Percentiles rank a stretch among this genome's conserved stretches.
Evolutionary conservation across 2,329 filamentous ascomycete species (phyloP).

Genomic region (Pleomassaria siparia): DNA sequence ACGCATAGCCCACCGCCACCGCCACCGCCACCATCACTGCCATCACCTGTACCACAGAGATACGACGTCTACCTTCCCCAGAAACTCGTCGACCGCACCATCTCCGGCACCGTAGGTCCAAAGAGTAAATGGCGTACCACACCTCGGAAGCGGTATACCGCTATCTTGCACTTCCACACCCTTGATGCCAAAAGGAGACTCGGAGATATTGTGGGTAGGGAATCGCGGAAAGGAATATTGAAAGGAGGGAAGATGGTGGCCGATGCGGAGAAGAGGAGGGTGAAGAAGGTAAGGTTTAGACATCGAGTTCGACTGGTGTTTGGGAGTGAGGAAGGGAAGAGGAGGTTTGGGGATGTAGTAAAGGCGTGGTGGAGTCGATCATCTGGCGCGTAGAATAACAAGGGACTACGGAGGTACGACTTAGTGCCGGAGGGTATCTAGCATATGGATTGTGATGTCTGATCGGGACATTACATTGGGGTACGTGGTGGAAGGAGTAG

Average conservation of each 20-base stretch:
- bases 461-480: too few relatives aligned
- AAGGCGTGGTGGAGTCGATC: too few relatives aligned
- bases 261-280: background rate
- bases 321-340: background rate
- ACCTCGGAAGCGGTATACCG: background rate
- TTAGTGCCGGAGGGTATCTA: too few relatives aligned
- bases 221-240: background rate
- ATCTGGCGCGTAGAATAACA: slow-evolving; percentile 34
- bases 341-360: background rate
- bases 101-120: background rate
- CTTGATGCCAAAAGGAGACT: background rate
- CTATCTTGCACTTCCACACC: background rate
- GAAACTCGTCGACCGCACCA: background rate
- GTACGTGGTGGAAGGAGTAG: too few relatives aligned
- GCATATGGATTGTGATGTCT: too few relatives aligned
- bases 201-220: background rate
- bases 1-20: background rate
- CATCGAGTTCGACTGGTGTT: background rate
- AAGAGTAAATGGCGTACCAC: background rate
- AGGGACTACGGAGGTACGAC: too few relatives aligned
- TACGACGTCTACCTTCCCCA: background rate
- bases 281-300: background rate
- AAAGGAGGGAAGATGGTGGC: background rate
- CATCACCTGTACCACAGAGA: background rate
- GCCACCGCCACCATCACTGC: background rate